Conservation (phyloP, 2,329 filamentous ascomycete genomes). For the Sporothrix euskadiensis region DNA sequence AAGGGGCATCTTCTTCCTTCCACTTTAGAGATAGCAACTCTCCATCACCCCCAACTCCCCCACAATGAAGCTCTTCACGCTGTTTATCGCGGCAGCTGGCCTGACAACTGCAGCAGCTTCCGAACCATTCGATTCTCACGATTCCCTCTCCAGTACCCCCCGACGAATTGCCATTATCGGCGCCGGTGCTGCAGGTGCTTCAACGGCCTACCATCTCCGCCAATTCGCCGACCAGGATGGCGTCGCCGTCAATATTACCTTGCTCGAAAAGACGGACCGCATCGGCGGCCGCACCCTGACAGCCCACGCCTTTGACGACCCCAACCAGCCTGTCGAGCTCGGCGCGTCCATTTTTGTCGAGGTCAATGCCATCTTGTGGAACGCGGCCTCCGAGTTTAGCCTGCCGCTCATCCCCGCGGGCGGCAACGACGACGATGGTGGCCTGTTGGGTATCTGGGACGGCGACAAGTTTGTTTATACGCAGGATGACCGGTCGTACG, state of each 20-base stretch:
- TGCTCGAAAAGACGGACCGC: constrained; percentile 77
- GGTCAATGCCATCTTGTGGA: constrained; percentile 78
- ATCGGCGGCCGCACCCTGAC: constrained; percentile 88
- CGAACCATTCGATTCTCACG: neutral
- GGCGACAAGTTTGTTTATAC: constrained; percentile 72
- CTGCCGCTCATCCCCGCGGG: constrained; percentile 55
- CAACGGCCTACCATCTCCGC: constrained; percentile 78
- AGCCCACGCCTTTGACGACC: constrained; percentile 71
- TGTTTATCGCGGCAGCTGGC: neutral
- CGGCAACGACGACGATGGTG: constrained; percentile 45
- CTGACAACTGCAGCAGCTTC: neutral
- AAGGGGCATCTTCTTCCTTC: neutral
- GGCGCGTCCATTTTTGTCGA: constrained; percentile 91
- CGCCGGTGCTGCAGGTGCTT: constrained; percentile 84
- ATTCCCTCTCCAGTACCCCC: neutral
- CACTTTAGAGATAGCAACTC: neutral
- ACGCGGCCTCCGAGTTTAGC: constrained; percentile 70
- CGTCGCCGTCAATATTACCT: constrained; percentile 71
- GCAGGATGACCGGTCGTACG: constrained; percentile 57
- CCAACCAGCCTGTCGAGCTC: constrained; percentile 71
- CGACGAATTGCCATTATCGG: constrained; percentile 46
- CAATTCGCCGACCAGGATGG: constrained; percentile 65
- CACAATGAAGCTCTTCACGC: neutral
- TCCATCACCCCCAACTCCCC: neutral
- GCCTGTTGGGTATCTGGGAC: constrained; percentile 79